Base-by-base conservation (phyloP, 148 eudicot genomes). In the Silene conica region DNA sequence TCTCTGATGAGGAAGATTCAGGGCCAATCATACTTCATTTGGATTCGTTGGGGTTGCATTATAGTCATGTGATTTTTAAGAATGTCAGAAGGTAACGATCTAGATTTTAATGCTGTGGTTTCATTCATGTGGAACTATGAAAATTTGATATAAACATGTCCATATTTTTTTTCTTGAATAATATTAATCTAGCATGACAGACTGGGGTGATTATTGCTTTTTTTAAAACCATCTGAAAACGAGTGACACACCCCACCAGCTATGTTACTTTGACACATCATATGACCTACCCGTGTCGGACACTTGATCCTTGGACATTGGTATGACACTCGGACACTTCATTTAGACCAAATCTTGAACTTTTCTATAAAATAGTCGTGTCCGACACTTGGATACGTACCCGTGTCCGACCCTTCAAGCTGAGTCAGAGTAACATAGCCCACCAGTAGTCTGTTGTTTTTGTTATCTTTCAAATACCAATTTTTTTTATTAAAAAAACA, bases 31-130 rank as follows among this genome's bases (percentile, higher is more conserved):
- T 95, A 67, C 99, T 92, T 83, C 99, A 95, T 85, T 80, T 92
- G 79, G 99, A 95, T 86, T 95, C 99, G 10, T 77, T 92, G 81
- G 89, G 91, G 75, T 74, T 87, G 73, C 99, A 95, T 82, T 21
- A 2, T 54, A 92, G 94, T 77, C 41, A 34, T 18, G 71, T 76
- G 3, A 84, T 95, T 43, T 86, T 92, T 76, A 74, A 61, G 4
- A 85, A 89, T 55, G 80, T 95, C 57, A 92, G 70, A 75, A 86
- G 92, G 97, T 92, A 57, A 77, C 74, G 7, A 46, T 48, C 19
- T 57, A 26, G 8, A 72, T 67, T 15, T 18, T 61, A 31, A 25
- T 62, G 43, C 61, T 61, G 12, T 15, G 26, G 23, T 19, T 66
- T 41, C 52, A 41, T 38, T 1, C 69, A 18, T 66, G 21, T 28